Evolutionary conservation across 257 asterid species (phyloP).

Genomic region (Ehretia macrophylla): DNA sequence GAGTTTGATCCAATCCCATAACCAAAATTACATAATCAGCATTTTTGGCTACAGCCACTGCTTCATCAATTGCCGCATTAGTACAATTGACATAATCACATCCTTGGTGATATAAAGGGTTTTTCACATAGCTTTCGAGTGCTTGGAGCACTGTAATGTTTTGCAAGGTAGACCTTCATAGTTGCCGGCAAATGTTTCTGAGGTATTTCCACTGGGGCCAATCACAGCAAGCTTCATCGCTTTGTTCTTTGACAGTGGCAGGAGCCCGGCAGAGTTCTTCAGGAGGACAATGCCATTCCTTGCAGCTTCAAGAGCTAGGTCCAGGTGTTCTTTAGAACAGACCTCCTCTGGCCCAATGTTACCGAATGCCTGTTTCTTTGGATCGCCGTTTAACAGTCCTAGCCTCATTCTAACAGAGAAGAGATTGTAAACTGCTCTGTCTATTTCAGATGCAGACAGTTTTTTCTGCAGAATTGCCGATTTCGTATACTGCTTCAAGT

Average conservation of each 20-base stretch:
- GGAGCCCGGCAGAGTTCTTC: constrained; percentile 45
- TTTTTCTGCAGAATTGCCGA: constrained; percentile 47
- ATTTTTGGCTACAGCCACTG: constrained; percentile 22
- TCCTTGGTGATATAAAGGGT: constrained; percentile 30
- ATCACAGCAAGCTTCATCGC: constrained; percentile 48
- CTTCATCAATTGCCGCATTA: constrained; percentile 28
- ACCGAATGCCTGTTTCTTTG: constrained; percentile 38
- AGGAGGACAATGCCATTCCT: constrained; percentile 63
- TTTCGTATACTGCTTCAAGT: constrained; percentile 36
- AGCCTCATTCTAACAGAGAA: constrained; percentile 62
- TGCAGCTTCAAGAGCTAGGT: constrained; percentile 60
- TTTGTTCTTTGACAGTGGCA: constrained; percentile 47
- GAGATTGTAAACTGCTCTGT: constrained; percentile 64
- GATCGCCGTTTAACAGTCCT: constrained; percentile 57
- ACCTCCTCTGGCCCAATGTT: constrained; percentile 30
- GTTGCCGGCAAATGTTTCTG: constrained; percentile 38
- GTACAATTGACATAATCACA: constrained; percentile 48
- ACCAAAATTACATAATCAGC: constrained; percentile 48
- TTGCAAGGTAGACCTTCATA: constrained; percentile 64
- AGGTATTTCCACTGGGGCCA: constrained; percentile 53
- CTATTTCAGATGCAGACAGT: constrained; percentile 38
- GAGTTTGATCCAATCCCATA: constrained; percentile 62
- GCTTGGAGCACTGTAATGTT: constrained; percentile 50
- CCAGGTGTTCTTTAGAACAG: constrained; percentile 50
- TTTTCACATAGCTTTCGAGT: constrained; percentile 25